phyloP scores from a whole-genome alignment of 768 basidiomycete species.

The Tricholoma terreum region DNA sequence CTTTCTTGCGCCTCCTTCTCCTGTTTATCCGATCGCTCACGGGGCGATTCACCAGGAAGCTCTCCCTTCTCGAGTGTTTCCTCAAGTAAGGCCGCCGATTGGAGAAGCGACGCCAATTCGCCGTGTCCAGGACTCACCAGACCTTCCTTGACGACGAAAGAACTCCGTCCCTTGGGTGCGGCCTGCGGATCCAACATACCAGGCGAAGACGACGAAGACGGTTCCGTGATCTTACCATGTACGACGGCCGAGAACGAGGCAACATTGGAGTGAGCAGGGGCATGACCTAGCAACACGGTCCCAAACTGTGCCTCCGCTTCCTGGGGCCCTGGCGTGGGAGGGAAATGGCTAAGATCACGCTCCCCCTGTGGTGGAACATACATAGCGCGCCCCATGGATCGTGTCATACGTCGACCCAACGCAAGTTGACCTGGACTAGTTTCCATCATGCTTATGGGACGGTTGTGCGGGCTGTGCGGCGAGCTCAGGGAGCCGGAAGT shows the following conservation, averaged over 20 bases:
- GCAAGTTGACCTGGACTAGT: constrained; percentile 34
- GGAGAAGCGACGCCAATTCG: constrained; percentile 53
- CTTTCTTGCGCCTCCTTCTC: constrained; percentile 11
- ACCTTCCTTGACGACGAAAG: constrained; percentile 27
- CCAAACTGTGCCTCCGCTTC: constrained; percentile 22
- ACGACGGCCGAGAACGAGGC: constrained; percentile 55
- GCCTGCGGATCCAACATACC: constrained; percentile 28
- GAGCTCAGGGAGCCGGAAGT: constrained; percentile 1
- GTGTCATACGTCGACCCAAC: constrained; percentile 36
- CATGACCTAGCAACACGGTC: constrained; percentile 19
- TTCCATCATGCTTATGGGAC: constrained; percentile 38
- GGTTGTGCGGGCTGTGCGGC: constrained; percentile 11
- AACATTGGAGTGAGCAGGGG: constrained; percentile 9
- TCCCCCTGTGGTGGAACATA: constrained; percentile 31
- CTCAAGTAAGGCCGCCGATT: constrained; percentile 59
- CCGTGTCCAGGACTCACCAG: constrained; percentile 47
- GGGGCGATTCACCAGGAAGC: constrained; percentile 33
- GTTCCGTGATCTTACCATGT: constrained; percentile 50
- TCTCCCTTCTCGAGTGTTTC: constrained; percentile 48
- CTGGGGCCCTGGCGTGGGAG: constrained; percentile 31
- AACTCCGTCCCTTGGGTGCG: constrained; percentile 25
- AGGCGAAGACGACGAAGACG: constrained; percentile 19
- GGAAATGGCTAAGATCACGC: constrained; percentile 34
- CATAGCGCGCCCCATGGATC: constrained; percentile 34
- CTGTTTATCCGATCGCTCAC: constrained; percentile 10